Base-by-base conservation (phyloP, 176 grass and related monocot species). In the Panicum miliaceum region DNA sequence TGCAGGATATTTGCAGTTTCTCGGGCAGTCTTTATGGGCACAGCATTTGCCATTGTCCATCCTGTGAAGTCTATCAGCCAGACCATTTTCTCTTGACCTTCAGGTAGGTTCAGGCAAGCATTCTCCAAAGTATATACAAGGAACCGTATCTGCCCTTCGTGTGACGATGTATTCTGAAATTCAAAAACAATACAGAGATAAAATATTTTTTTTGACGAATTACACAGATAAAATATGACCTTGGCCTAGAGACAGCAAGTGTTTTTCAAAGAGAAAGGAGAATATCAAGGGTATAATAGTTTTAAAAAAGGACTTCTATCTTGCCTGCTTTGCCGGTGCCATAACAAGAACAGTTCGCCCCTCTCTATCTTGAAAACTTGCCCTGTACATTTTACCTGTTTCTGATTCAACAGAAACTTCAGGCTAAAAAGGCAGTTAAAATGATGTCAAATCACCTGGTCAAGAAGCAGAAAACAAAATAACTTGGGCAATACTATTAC, bases 11-110 rank as follows among this genome's bases (percentile, higher is more conserved):
- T 92, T 16, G 78, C 18, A 18, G 57, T 72, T 72, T 98, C 93
- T 81, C 91, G 73, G 56, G 93, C 82, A 40, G 91, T 95, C 79
- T 89, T 98, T 48, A 98, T 89, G 19, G 93, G 91, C 43, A 78
- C 84, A 1, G 87, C 58, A 48, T 95, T 93, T 35, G 75, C 87
- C 36, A 93, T 71, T 70, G 96, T 95, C 93, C 96, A 95, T 84
- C 96, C 91, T 14, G 85, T 93, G 76, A 98, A 98, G 77, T 98
- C 93, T 86, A 98, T 89, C 76, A 98, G 68, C 91, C 89, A 95
- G 59, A 93, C 64, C 85, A 98, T 93, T 83, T 98, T 94, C 15
- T 90, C 93, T 76, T 93, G 93, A 14, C 81, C 89, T 71, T 95
- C 91, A 50, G 93, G 89, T 35, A 95, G 73, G 77, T 76, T 92